A percentile compares a stretch with the other conserved stretches of the same genome.
Evolutionary conservation across 805 yeast species (phyloP).

Genomic region (Priceomyces medius): DNA sequence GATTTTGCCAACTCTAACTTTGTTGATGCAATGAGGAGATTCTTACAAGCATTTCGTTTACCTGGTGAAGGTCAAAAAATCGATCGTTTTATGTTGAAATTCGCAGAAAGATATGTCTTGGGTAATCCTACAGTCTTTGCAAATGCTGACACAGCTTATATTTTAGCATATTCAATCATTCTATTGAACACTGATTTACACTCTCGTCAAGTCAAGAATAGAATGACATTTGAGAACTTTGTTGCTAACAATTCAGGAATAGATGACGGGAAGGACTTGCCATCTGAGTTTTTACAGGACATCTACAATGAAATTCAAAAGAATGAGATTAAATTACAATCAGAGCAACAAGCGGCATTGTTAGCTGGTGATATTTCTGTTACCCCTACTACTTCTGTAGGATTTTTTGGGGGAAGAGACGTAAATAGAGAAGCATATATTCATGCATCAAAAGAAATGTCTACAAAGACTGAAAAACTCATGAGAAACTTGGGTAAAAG

Average conservation of each 20-base stretch:
- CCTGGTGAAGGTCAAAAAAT: slow-evolving; percentile 99
- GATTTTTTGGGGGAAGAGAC: slow-evolving; percentile 71
- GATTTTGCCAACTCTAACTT: slow-evolving; percentile 68
- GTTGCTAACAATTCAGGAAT: slow-evolving; percentile 85
- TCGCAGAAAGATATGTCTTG: slow-evolving; percentile 86
- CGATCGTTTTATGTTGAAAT: slow-evolving; percentile 93
- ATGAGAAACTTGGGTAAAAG: slow-evolving; percentile 63
- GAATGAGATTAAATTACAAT: slow-evolving; percentile 85
- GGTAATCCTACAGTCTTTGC: slow-evolving; percentile 89
- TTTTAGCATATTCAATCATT: slow-evolving; percentile 86
- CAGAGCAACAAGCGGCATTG: slow-evolving; percentile 92
- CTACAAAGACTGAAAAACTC: slow-evolving; percentile 82
- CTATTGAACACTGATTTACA: slow-evolving; percentile 94
- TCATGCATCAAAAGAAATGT: slow-evolving; percentile 89
- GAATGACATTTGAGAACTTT: slow-evolving; percentile 89
- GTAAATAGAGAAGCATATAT: slow-evolving; percentile 77
- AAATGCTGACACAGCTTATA: slow-evolving; percentile 92
- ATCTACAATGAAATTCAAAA: slow-evolving; percentile 75
- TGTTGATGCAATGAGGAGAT: slow-evolving; percentile 81
- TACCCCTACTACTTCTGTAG: slow-evolving; percentile 39
- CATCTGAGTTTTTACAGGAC: slow-evolving; percentile 64
- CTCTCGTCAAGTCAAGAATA: slow-evolving; percentile 76
- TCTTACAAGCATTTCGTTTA: slow-evolving; percentile 83
- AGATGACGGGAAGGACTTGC: slow-evolving; percentile 84
- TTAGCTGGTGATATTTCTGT: slow-evolving; percentile 56